phyloP scores from a whole-genome alignment of 495 filamentous ascomycete species.

The Hyaloscypha variabilis region DNA sequence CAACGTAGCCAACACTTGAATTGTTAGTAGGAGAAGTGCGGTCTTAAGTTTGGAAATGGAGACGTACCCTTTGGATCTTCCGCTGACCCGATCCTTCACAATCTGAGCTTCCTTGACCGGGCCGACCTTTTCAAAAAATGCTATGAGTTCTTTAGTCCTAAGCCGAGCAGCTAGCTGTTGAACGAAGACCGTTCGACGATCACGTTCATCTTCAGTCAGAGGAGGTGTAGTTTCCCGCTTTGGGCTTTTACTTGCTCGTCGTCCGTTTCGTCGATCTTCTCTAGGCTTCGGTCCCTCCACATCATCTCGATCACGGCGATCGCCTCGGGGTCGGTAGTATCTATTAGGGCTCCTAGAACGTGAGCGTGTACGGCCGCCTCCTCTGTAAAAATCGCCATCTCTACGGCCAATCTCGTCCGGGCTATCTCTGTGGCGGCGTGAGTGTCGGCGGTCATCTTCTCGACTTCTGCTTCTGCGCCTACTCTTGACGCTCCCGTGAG shows the following conservation, averaged over 20 bases:
- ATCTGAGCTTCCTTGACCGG: conserved; percentile 98
- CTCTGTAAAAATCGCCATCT: conserved; percentile 77
- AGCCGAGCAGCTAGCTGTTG: conserved; percentile 95
- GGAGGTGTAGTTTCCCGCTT: conserved; percentile 56
- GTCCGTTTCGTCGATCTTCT: conserved; percentile 53
- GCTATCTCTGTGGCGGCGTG: conserved; percentile 76
- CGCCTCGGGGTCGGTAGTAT: conserved; percentile 75
- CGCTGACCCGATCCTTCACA: conserved; percentile 97
- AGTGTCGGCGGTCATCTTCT: conserved; percentile 75
- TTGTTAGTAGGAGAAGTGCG: conserved; percentile 40
- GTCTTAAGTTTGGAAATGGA: background rate
- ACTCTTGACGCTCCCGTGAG: conserved; percentile 80
- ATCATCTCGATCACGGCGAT: conserved; percentile 51
- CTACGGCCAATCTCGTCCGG: conserved; percentile 63
- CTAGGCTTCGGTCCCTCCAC: conserved; percentile 43
- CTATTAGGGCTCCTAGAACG: conserved; percentile 78
- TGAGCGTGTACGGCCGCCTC: conserved; percentile 67
- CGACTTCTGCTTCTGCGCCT: conserved; percentile 82
- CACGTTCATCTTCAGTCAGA: conserved; percentile 92
- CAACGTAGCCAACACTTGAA: conserved; percentile 94
- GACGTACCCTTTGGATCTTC: conserved; percentile 90
- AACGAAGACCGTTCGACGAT: conserved; percentile 96
- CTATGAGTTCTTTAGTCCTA: conserved; percentile 87
- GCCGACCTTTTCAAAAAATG: conserved; percentile 96
- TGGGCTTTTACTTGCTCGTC: conserved; percentile 53